phyloP scores from a whole-genome alignment of 192 early-diverging fungal genomes.

The Rhizophagus clarus region DNA sequence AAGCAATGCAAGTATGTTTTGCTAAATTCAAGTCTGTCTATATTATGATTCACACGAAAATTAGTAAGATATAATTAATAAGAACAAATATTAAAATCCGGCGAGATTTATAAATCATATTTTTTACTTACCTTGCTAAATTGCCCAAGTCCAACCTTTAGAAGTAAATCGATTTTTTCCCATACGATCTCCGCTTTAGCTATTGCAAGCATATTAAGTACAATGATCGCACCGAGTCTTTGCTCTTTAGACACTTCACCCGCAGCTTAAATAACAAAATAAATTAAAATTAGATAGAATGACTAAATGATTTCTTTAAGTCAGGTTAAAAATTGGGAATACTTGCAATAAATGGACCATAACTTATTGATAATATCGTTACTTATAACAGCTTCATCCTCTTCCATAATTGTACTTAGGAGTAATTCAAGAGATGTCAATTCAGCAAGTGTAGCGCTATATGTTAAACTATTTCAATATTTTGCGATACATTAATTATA shows the following conservation, averaged over 20 bases:
- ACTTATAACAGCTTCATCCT: constrained; percentile 58
- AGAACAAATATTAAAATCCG: not conserved
- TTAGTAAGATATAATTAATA: not conserved
- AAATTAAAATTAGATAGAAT: not conserved
- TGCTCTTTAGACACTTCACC: constrained; percentile 67
- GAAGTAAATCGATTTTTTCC: constrained; percentile 82
- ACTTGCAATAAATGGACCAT: constrained; percentile 77
- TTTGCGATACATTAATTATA: not conserved
- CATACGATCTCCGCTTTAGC: constrained; percentile 79
- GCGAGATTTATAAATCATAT: not conserved
- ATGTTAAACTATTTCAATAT: constrained; percentile 66
- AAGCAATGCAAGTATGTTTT: constrained; percentile 88
- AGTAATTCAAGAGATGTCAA: constrained; percentile 94
- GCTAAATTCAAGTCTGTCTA: constrained; percentile 82
- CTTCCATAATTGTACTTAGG: constrained; percentile 74
- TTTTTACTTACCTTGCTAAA: constrained; percentile 64
- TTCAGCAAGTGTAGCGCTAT: constrained; percentile 86
- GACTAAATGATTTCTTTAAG: not conserved
- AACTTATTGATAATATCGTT: constrained; percentile 73
- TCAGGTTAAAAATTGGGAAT: not conserved
- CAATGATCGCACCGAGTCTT: constrained; percentile 87
- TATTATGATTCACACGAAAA: not conserved
- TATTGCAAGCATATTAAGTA: constrained; percentile 93
- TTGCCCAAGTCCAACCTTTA: constrained; percentile 84
- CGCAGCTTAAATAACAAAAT: constrained; percentile 29